Evolutionary conservation across 495 filamentous ascomycete species (phyloP), one percentile per base, ranked within the genome.

Genomic region (Penicillium flavigenum): DNA sequence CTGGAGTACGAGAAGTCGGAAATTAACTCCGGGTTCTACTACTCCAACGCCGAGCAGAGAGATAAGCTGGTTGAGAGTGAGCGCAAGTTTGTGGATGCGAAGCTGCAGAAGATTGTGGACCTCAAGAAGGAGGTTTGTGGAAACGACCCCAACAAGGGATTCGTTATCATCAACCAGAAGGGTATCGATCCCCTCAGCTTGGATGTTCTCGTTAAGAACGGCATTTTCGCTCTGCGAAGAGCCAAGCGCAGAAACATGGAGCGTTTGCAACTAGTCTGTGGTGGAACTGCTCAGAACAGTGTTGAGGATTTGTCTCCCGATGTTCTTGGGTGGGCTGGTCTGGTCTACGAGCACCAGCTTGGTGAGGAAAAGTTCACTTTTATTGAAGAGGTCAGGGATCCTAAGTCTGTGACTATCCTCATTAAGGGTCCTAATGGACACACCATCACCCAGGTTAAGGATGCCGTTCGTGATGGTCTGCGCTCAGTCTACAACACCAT

Each of bases 281-380:
- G 94, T 38, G 93, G 95, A 64, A 77, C 81, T 45, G 88, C 93
- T 26, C 90, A 96, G 72, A 98, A 98, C 81, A 96, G 90, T 64
- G 93, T 96, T 7, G 94, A 98, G 41, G 94, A 98, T 63, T 75
- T 98, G 39, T 85, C 83, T 7, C 90, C 92, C 2, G 91, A 96
- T 58, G 79, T 94, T 58, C 86, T 98, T 48, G 94, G 94, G 27
- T 98, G 94, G 94, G 94, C 95, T 51, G 94, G 94, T 47, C 81
- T 89, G 38, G 94, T 98, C 42, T 97, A 98, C 64, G 94, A 98
- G 78, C 92, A 98, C 76, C 90, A 95, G 68, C 83, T 98, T 5
- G 94, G 94, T 51, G 94, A 98, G 79, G 94, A 98, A 78, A 98
- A 98, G 78, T 98, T 90, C 76, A 98, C 94, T 16, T 98, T 98